These are phyloP conservation scores for Leccinum subgranulosum DNA, from an alignment of 768 basidiomycete species.

Conservation along the genomic window DNA sequence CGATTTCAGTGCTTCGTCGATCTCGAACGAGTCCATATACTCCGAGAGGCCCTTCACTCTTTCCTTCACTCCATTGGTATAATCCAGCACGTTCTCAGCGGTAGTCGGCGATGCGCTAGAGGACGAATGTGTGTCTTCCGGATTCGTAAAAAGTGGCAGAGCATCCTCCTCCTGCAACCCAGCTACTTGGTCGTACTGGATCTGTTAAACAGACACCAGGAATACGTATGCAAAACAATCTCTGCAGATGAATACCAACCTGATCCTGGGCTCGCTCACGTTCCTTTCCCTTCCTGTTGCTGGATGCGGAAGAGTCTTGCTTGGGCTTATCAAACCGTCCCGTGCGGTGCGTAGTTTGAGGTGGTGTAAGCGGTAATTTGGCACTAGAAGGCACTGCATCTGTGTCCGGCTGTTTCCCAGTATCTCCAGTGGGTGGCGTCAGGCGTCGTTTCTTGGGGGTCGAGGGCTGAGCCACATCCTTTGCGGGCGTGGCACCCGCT, in stretches of 20 bases:
- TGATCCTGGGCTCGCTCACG: slow-evolving; percentile 13
- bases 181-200: not conserved
- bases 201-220: not conserved
- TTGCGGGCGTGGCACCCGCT: not conserved
- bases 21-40: slow-evolving; percentile 29
- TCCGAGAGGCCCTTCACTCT: slow-evolving; percentile 23
- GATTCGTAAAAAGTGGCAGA: slow-evolving; percentile 18
- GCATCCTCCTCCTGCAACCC: slow-evolving; percentile 7
- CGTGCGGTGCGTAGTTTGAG: slow-evolving; percentile 20
- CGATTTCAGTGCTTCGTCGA: slow-evolving; percentile 11
- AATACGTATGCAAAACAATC: not conserved
- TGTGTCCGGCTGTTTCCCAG: not conserved
- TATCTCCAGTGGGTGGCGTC: not conserved
- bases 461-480: slow-evolving; percentile 18
- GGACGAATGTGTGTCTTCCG: slow-evolving; percentile 10
- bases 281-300: slow-evolving; percentile 28
- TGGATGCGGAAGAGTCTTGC: slow-evolving; percentile 1
- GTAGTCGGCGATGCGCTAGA: slow-evolving; percentile 22
- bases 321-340: not conserved
- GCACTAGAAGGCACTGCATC: not conserved
- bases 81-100: slow-evolving; percentile 28
- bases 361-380: slow-evolving; percentile 24
- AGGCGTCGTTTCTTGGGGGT: slow-evolving; percentile 24
- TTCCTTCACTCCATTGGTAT: slow-evolving; percentile 16
- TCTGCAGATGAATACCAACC: slow-evolving; percentile 12